Base-by-base conservation (phyloP, 352 stramenopile species). In the Phytophthora fragariae region DNA sequence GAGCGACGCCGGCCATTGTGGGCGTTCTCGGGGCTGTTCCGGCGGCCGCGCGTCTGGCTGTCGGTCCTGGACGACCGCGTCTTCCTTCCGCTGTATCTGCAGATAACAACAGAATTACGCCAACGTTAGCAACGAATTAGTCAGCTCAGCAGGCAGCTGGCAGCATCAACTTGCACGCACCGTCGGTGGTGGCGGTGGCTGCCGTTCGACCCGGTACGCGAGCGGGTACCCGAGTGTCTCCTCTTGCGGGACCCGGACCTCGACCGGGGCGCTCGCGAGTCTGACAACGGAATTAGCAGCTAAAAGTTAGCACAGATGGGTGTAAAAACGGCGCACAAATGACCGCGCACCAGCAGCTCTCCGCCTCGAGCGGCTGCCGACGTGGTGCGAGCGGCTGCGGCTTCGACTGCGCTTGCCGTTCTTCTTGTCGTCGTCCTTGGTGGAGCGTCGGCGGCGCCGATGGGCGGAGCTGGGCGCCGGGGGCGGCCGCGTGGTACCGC, bases 171-270 rank as follows among this genome's bases (percentile, higher is more conserved):
- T 31, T 35, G 21, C 5, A 58, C 72, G 41, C 50, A 80, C 70
- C 74, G 77, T 27, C 62, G 73, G 33, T 56, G 74, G 55, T 55
- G 67, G 12, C 64, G 73, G 17, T 73, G 72, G 35, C 72, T 75
- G 24, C 70, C 66, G 24, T 53, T 69, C 9, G 77, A 80, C 1
- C 62, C 73, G 0, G 76, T 67, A 12, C 58, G 62, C 6, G 76
- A 83, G 5, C 73, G 62, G 5, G 69, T 76, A n/a, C 60, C 64
- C 19, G 71, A 79, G 21, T 77, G 61, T 70, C 64, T 71, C 35
- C 66, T 39, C 37, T 62, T 77, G n/a, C 71, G 66, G 9, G 70
- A 76, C 3, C 67, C 60, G 21, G 78, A 87, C 21, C 70, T 73
- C 14, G 71, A 76, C 50, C 76, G 46, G 11, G 72, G 65, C 41